These are phyloP conservation scores for Pseudogymnoascus sp. DNA, from an alignment of 2,329 filamentous ascomycete species.

Conservation along the genomic window DNA sequence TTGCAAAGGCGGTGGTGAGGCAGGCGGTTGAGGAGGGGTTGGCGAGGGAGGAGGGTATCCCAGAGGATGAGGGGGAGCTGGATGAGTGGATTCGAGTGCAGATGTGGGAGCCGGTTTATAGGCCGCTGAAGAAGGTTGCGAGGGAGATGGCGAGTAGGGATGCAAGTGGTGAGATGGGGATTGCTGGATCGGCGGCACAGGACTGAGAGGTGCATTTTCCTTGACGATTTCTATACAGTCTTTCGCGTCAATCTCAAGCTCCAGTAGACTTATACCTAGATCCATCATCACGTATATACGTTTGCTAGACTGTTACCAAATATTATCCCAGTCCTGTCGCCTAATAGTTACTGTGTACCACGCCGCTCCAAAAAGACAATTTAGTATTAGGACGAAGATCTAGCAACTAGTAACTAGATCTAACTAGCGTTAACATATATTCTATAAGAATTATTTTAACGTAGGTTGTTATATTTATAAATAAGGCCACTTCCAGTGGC, in stretches of 20 bases:
- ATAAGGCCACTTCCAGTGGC: too few species aligned
- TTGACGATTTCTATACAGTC: too few species aligned
- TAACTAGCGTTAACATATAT: too few species aligned
- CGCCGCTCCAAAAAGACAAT: too few species aligned
- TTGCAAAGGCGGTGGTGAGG: constrained; percentile 67
- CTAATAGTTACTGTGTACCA: neutral
- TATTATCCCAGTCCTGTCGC: neutral
- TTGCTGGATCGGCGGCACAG: constrained; percentile 22
- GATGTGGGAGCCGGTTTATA: constrained; percentile 71
- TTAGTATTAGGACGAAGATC: too few species aligned
- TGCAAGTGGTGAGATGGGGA: constrained; percentile 51
- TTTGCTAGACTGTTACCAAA: neutral
- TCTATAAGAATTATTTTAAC: too few species aligned
- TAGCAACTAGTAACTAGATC: too few species aligned
- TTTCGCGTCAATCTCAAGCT: neutral
- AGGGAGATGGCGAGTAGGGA: constrained; percentile 43
- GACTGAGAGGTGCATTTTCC: neutral
- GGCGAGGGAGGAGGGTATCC: constrained; percentile 58
- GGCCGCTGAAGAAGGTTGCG: constrained; percentile 51
- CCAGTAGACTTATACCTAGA: neutral
- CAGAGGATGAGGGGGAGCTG: constrained; percentile 32
- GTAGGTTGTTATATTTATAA: too few species aligned
- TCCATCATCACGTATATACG: neutral
- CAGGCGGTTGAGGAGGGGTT: constrained; percentile 63
- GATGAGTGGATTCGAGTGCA: constrained; percentile 61